phyloP scores from a whole-genome alignment of 169 alveolate genomes.

The Cystoisospora suis region DNA sequence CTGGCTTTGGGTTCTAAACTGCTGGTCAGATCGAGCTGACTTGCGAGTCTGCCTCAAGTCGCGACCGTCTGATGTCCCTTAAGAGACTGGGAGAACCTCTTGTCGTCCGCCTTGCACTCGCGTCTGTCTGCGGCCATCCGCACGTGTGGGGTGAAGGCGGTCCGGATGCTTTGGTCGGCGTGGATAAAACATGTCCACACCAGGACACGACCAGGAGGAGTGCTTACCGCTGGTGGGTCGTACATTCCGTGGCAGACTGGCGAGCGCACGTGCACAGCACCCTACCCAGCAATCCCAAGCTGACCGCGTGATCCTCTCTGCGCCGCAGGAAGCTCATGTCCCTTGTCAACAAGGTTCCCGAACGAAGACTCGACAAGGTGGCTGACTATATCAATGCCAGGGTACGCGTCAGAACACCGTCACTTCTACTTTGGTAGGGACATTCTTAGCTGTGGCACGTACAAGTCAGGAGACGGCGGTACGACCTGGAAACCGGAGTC shows the following conservation, averaged over 20 bases:
- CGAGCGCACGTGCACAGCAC: not conserved
- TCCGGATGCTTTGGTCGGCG: not conserved
- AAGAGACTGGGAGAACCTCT: conserved; percentile 28
- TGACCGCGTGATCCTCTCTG: not conserved
- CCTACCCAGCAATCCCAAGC: not conserved
- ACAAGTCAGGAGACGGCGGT: too few relatives aligned
- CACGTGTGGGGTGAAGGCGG: conserved; percentile 14
- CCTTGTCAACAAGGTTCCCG: conserved; percentile 19
- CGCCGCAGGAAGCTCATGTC: conserved; percentile 41
- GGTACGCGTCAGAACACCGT: not conserved
- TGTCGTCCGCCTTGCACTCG: conserved; percentile 29
- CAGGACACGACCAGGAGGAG: not conserved
- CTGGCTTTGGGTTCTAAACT: not conserved
- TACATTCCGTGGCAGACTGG: not conserved
- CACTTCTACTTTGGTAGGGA: too few relatives aligned
- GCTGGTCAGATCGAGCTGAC: conserved; percentile 21
- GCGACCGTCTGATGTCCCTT: conserved; percentile 17
- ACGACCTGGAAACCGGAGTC: too few relatives aligned
- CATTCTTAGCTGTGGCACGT: too few relatives aligned
- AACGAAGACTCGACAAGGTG: conserved; percentile 21
- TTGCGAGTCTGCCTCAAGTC: conserved; percentile 5
- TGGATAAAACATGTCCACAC: not conserved
- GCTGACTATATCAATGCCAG: not conserved
- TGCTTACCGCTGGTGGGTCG: conserved; percentile 20
- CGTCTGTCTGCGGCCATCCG: conserved; percentile 32